Percentiles rank a stretch among this genome's conserved stretches.
Conservation (phyloP, 352 stramenopile genomes). For the Stramenopiles sp. region DNA sequence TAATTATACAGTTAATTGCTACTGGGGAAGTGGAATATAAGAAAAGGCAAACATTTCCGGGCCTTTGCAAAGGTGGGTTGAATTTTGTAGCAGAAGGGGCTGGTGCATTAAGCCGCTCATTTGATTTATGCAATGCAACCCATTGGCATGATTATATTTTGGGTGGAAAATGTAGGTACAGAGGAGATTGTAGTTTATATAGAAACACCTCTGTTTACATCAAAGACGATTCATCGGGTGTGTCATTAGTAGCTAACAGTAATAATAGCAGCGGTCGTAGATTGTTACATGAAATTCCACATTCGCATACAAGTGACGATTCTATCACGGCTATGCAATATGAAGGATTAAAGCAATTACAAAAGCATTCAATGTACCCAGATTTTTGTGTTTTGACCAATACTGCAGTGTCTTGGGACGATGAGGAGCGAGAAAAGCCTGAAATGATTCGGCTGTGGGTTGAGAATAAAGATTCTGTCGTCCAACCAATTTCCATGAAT, state of each 20-base stretch:
- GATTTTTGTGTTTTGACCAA: background rate
- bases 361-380: background rate
- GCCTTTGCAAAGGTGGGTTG: background rate
- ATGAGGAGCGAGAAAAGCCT: background rate
- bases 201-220: background rate
- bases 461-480: background rate
- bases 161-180: background rate
- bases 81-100: background rate
- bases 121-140: background rate
- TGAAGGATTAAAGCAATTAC: background rate
- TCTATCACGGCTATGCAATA: background rate
- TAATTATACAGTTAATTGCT: background rate
- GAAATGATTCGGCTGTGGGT: background rate
- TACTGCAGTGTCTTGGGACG: too few species aligned
- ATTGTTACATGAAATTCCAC: background rate
- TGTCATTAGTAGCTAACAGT: too few species aligned
- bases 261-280: background rate
- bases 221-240: background rate
- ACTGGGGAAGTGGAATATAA: background rate
- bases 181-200: background rate
- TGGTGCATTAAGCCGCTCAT: background rate
- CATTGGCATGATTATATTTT: background rate
- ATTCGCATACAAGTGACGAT: too few species aligned
- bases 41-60: background rate
- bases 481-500: background rate